Conservation (phyloP, 352 stramenopile species). For the Phytopythium chamaehyphon region DNA sequence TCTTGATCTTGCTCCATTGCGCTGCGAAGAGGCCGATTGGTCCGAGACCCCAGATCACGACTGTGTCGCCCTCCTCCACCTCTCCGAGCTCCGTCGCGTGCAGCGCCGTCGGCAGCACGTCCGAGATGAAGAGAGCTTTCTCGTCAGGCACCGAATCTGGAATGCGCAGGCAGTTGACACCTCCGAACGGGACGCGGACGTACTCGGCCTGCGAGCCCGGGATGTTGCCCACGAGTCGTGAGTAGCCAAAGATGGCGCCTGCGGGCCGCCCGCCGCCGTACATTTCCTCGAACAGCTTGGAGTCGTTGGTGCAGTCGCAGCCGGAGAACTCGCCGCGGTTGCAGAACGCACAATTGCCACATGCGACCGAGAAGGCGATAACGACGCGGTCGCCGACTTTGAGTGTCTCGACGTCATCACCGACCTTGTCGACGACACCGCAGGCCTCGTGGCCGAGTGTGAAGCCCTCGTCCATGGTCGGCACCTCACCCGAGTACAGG, state of each 20-base stretch:
- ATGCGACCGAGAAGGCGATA: constrained; percentile 32
- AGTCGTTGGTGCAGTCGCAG: constrained; percentile 43
- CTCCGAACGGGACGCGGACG: constrained; percentile 44
- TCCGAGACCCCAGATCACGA: constrained; percentile 35
- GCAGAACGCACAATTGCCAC: constrained; percentile 37
- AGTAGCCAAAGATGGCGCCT: constrained; percentile 37
- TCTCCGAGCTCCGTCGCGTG: constrained; percentile 29
- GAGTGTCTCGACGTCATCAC: constrained; percentile 26
- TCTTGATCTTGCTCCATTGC: constrained; percentile 27
- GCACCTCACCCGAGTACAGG: constrained; percentile 31
- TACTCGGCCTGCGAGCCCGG: constrained; percentile 51
- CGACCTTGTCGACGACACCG: constrained; percentile 28
- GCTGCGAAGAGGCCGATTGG: constrained; percentile 27
- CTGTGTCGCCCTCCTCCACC: constrained; percentile 27
- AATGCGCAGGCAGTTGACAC: constrained; percentile 32
- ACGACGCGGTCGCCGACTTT: constrained; percentile 36
- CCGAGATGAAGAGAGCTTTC: constrained; percentile 35
- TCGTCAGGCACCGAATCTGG: constrained; percentile 24
- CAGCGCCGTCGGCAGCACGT: constrained; percentile 31
- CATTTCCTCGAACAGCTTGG: constrained; percentile 28
- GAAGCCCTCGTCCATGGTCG: constrained; percentile 28
- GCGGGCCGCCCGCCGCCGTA: constrained; percentile 25
- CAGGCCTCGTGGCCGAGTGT: constrained; percentile 45
- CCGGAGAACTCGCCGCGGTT: constrained; percentile 25
- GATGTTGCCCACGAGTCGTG: constrained; percentile 23